Evolutionary conservation across 2,329 filamentous ascomycete genomes (phyloP).

Genomic region (Chaetomium strumarium): DNA sequence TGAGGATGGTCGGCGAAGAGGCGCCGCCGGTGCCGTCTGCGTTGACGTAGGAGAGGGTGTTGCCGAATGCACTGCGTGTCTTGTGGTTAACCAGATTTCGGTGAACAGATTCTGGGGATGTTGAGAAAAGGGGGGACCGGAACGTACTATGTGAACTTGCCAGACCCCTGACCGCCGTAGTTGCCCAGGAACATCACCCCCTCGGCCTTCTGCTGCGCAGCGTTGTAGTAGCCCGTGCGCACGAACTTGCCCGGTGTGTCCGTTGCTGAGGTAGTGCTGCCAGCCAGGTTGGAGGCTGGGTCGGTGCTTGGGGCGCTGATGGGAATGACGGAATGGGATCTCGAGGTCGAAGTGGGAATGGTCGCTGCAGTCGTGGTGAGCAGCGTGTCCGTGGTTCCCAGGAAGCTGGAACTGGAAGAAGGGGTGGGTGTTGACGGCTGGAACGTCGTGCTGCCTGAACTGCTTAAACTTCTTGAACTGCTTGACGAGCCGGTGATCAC

Average conservation of each 20-base stretch:
- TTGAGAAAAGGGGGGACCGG: background rate
- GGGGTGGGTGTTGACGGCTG: background rate
- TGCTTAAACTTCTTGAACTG: no score
- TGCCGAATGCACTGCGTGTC: slow-evolving; percentile 39
- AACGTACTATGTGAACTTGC: slow-evolving; percentile 24
- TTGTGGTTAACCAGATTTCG: background rate
- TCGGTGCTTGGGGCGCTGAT: background rate
- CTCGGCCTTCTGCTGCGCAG: slow-evolving; percentile 34
- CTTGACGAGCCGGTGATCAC: no score
- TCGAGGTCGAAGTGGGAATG: background rate
- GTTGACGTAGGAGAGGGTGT: slow-evolving; percentile 42
- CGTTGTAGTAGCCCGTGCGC: slow-evolving; percentile 42
- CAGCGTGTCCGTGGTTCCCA: no score
- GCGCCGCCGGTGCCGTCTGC: slow-evolving; percentile 36
- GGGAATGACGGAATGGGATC: background rate
- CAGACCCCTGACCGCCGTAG: slow-evolving; percentile 39
- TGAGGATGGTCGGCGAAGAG: slow-evolving; percentile 35
- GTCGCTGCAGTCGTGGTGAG: background rate
- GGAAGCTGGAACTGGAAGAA: background rate
- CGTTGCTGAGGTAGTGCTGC: slow-evolving; percentile 11
- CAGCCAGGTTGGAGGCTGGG: slow-evolving; percentile 9
- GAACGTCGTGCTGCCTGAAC: no score
- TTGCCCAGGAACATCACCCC: slow-evolving; percentile 46
- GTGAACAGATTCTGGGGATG: no score
- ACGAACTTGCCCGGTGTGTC: slow-evolving; percentile 31